Percentiles rank a stretch among this genome's conserved stretches.
Evolutionary conservation across 352 stramenopile species (phyloP).

Genomic region (Pythium myriotylum): DNA sequence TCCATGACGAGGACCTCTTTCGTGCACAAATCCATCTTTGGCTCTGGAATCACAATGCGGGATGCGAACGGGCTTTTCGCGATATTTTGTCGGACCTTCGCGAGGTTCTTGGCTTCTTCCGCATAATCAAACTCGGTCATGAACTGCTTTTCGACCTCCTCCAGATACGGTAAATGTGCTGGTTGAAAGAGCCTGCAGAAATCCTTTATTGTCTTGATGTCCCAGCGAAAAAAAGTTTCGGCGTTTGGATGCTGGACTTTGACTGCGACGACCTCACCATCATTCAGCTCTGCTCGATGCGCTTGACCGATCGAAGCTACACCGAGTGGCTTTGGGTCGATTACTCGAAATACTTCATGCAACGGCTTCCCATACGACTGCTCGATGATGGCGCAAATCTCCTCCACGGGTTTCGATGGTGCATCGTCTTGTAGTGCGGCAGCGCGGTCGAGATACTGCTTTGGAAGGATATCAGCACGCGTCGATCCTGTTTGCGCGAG

Average conservation of each 20-base stretch:
- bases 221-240: conserved; percentile 93
- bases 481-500: conserved; percentile 82
- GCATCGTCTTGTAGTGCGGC: conserved; percentile 81
- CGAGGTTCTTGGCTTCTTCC: conserved; percentile 91
- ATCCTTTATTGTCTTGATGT: conserved; percentile 96
- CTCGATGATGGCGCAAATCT: conserved; percentile 80
- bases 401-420: conserved; percentile 68
- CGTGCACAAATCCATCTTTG: conserved; percentile 89
- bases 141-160: conserved; percentile 97
- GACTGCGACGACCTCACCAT: conserved; percentile 79
- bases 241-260: conserved; percentile 95
- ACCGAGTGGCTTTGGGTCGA: conserved; percentile 76
- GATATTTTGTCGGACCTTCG: conserved; percentile 90
- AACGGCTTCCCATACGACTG: conserved; percentile 63
- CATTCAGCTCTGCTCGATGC: conserved; percentile 70
- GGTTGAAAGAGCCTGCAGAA: conserved; percentile 96
- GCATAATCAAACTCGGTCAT: conserved; percentile 98
- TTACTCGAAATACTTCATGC: conserved; percentile 53
- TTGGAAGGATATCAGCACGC: conserved; percentile 76
- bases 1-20: conserved; percentile 97
- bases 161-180: conserved; percentile 91
- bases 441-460: conserved; percentile 77
- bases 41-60: conserved; percentile 82
- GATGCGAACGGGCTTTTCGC: conserved; percentile 69
- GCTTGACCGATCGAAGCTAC: conserved; percentile 85